These are phyloP conservation scores for Mrakia hoshinonis DNA, from an alignment of 768 basidiomycete genomes.

Conservation along the genomic window DNA sequence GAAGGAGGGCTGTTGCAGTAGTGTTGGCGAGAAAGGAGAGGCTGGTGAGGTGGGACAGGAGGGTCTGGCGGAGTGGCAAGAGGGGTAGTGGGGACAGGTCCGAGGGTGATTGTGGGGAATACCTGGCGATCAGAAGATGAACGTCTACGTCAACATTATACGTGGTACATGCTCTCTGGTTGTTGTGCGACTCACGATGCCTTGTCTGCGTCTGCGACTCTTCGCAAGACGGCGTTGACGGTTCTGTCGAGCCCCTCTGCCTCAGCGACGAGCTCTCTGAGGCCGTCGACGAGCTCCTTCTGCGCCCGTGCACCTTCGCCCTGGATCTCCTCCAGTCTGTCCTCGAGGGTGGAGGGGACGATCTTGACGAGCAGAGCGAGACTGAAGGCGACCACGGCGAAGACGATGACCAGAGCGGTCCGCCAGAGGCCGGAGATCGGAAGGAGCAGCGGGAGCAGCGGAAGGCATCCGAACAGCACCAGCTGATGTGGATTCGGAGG, in stretches of 20 bases:
- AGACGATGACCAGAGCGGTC: neutral
- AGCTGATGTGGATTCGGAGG: neutral
- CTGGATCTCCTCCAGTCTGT: neutral
- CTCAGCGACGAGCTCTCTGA: slow-evolving; percentile 6
- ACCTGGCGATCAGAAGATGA: neutral
- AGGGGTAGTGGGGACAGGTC: slow-evolving; percentile 1
- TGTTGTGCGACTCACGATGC: neutral
- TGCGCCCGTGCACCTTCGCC: neutral
- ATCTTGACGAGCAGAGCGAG: neutral
- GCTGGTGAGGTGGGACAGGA: neutral
- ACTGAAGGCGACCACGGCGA: neutral
- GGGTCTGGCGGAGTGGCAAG: neutral
- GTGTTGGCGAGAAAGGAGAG: neutral
- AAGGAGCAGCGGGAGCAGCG: neutral
- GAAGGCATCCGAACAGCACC: neutral
- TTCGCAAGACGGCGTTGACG: neutral
- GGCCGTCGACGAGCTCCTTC: neutral
- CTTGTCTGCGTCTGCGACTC: neutral
- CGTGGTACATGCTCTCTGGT: neutral
- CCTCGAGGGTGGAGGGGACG: neutral
- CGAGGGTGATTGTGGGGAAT: neutral
- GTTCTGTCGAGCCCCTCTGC: slow-evolving; percentile 18
- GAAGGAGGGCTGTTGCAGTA: neutral
- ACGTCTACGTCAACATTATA: too few species aligned
- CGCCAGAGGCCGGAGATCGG: slow-evolving; percentile 1